Evolutionary conservation across 306 rosid genomes (phyloP), one percentile per base, ranked within the genome.

Genomic region (Pyrus communis): DNA sequence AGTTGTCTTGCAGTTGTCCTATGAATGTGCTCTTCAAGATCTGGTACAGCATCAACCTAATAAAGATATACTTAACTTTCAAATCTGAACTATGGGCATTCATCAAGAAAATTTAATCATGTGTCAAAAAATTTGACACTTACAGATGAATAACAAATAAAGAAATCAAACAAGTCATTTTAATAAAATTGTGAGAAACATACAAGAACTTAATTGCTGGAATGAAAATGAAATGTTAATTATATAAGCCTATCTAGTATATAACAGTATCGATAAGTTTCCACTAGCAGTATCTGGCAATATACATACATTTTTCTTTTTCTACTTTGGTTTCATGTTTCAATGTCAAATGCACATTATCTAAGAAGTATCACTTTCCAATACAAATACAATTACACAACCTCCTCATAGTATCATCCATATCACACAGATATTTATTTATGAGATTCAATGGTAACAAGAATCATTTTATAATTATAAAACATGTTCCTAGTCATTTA

Each of bases 21-120:
- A 85, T 96, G 91, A 71, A 92, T 89, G 71, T 91, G 93, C 89
- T 91, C 96, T 23, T 54, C 67, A 82, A 92, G 99, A 88, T 92
- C 89, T 27, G 98, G 98, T 65, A 92, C 97, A 84, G 93, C 98
- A 86, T 91, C 99, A 86, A 96, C 97, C 99, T 96, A 79, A 78
- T 74, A 81, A 70, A 75, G 73, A 78, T 55, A 57, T n/a, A 58
- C 5, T 5, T 54, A 25, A 79, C 14, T 21, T 19, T 13, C 62
- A 58, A 15, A 51, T 54, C 28, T 8, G 62, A 58, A 21, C n/a
- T n/a, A 58, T n/a, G 27, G 27, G 27, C 23, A 58, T 62, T 66
- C 74, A 79, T 67, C 62, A 64, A 64, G 38, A 62, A 11, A 22
- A 55, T 35, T 35, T 57, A 58, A 57, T 35, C 11, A 27, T n/a